phyloP scores from a whole-genome alignment of 2,329 filamentous ascomycete genomes.

The Clarireedia monteithiana region DNA sequence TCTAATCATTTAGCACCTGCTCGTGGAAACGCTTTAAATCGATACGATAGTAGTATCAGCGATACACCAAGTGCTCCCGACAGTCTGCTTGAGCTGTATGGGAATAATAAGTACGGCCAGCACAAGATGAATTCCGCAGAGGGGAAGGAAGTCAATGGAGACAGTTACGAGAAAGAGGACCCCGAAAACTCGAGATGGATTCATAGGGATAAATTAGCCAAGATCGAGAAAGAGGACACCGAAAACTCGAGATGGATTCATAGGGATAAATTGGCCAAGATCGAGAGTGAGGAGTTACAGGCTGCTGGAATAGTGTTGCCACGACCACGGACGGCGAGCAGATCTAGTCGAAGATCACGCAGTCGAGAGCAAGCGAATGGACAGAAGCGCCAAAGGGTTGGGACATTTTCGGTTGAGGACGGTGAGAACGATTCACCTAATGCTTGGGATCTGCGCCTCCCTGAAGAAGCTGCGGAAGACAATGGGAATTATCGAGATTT shows the following conservation, averaged over 20 bases:
- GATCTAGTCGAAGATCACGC: constrained; percentile 35
- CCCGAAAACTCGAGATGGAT: constrained; percentile 71
- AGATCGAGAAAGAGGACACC: constrained; percentile 34
- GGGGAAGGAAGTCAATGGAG: constrained; percentile 15
- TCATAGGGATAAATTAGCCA: constrained; percentile 74
- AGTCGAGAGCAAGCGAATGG: constrained; percentile 31
- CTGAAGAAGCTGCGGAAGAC: constrained; percentile 67
- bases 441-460: constrained; percentile 65
- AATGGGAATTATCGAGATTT: constrained; percentile 45
- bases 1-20: constrained; percentile 29
- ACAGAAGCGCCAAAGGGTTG: constrained; percentile 32
- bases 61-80: constrained; percentile 37
- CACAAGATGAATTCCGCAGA: constrained; percentile 25
- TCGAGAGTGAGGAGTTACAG: constrained; percentile 73
- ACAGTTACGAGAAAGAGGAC: constrained; percentile 30
- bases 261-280: constrained; percentile 72
- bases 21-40: constrained; percentile 30
- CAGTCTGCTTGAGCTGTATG: constrained; percentile 38
- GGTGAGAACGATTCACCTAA: constrained; percentile 36
- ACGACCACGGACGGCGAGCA: constrained; percentile 43
- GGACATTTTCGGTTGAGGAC: constrained; percentile 34
- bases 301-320: constrained; percentile 64
- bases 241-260: constrained; percentile 78
- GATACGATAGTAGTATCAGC: constrained; percentile 36
- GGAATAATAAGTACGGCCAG: constrained; percentile 19